Conservation (phyloP, 176 grass and related monocot genomes). For the Pharus latifolius region DNA sequence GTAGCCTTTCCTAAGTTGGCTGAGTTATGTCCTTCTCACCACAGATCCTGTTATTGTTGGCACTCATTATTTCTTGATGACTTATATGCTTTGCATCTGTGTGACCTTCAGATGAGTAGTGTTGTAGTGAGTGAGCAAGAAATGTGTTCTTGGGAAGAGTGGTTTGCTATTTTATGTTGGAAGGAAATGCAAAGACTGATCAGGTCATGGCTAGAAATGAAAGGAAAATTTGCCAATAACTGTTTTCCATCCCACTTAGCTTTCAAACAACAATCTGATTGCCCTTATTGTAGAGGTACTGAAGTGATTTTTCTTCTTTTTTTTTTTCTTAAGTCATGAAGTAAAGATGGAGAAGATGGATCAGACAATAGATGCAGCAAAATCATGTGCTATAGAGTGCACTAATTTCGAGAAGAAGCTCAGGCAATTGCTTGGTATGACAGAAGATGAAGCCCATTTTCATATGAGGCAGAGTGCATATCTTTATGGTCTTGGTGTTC, state of each 20-base stretch:
- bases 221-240: not conserved
- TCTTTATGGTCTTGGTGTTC: conserved; percentile 48
- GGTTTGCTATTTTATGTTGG: not conserved
- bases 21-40: not conserved
- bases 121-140: not conserved
- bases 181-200: not conserved
- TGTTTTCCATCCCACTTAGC: not conserved
- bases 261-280: not conserved
- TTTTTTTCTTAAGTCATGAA: conserved; percentile 31
- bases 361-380: conserved; percentile 49
- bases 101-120: not conserved
- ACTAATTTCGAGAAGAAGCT: conserved; percentile 70
- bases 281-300: not conserved
- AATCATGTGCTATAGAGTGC: conserved; percentile 47
- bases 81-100: not conserved
- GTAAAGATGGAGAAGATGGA: conserved; percentile 55
- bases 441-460: conserved; percentile 71
- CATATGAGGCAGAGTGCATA: conserved; percentile 68
- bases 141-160: not conserved
- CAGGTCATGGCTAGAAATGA: not conserved
- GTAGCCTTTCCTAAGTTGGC: not conserved
- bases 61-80: not conserved
- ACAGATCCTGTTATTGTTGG: not conserved
- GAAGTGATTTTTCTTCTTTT: not conserved
- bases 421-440: conserved; percentile 54